A percentile compares a stretch with the other conserved stretches of the same genome.
phyloP scores from a whole-genome alignment of 345 rosid species.

The Brassica cretica region DNA sequence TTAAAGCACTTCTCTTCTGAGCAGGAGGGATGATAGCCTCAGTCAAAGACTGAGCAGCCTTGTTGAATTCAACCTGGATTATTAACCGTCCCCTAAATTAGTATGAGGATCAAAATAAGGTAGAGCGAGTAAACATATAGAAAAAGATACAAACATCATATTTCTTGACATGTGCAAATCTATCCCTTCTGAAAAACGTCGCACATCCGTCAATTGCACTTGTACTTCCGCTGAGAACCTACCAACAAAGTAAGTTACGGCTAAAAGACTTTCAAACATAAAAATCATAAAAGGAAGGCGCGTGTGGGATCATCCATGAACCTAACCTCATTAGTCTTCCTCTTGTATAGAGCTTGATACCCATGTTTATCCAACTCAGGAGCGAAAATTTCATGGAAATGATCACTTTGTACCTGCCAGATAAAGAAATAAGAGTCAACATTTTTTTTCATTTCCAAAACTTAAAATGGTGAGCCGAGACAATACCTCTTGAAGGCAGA shows the following conservation, averaged over 20 bases:
- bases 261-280: neutral
- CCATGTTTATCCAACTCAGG: slow-evolving; percentile 98
- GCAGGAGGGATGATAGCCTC: slow-evolving; percentile 78
- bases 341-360: slow-evolving; percentile 88
- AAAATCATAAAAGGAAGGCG: neutral
- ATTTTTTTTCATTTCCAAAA: neutral
- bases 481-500: slow-evolving; percentile 80
- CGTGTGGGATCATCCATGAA: no score
- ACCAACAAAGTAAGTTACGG: slow-evolving; percentile 14
- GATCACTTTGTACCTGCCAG: slow-evolving; percentile 92
- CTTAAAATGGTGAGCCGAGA: neutral
- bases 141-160: slow-evolving; percentile 70
- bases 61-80: slow-evolving; percentile 94
- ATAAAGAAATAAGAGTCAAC: neutral
- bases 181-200: slow-evolving; percentile 93
- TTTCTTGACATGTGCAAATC: slow-evolving; percentile 96
- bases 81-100: slow-evolving; percentile 23
- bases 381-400: slow-evolving; percentile 78
- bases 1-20: slow-evolving; percentile 87
- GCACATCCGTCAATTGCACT: slow-evolving; percentile 89
- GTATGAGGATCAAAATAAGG: slow-evolving; percentile 13
- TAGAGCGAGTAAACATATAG: slow-evolving; percentile 4
- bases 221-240: slow-evolving; percentile 79
- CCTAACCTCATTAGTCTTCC: slow-evolving; percentile 92
- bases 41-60: slow-evolving; percentile 98